Percentiles rank a stretch among this genome's conserved stretches.
Evolutionary conservation across 345 rosid species (phyloP).

Genomic region (Citrus cavaleriei): DNA sequence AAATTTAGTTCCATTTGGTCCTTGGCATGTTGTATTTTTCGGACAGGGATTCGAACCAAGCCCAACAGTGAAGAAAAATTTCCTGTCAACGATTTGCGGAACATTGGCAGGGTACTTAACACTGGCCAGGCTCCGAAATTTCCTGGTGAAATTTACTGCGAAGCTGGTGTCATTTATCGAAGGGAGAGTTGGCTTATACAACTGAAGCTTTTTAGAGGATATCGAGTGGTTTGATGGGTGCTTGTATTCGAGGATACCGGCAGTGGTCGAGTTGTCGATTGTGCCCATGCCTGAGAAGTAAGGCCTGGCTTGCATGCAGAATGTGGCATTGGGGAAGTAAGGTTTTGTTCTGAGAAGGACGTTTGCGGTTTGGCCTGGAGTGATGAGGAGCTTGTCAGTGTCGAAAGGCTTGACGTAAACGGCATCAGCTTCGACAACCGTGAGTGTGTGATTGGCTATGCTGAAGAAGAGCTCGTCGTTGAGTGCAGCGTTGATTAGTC

Average conservation of each 20-base stretch:
- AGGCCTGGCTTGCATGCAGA: slow-evolving; percentile 44
- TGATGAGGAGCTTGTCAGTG: slow-evolving; percentile 19
- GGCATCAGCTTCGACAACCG: slow-evolving; percentile 42
- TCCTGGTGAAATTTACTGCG: slow-evolving; percentile 28
- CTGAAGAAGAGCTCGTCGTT: slow-evolving; percentile 57
- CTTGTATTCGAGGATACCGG: slow-evolving; percentile 41
- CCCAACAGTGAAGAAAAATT: slow-evolving; percentile 41
- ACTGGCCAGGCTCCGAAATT: slow-evolving; percentile 38
- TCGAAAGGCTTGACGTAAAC: slow-evolving; percentile 38
- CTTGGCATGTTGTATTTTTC: slow-evolving; percentile 37
- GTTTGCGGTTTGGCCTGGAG: slow-evolving; percentile 51
- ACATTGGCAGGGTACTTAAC: slow-evolving; percentile 41
- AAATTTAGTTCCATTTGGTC: slow-evolving; percentile 41
- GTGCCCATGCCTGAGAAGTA: slow-evolving; percentile 34
- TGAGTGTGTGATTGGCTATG: slow-evolving; percentile 43
- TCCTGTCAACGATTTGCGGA: slow-evolving; percentile 28
- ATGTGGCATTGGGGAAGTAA: slow-evolving; percentile 32
- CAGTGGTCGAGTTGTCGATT: slow-evolving; percentile 41
- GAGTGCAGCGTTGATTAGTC: slow-evolving; percentile 56
- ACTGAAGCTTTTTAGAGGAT: slow-evolving; percentile 18
- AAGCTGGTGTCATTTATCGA: slow-evolving; percentile 27
- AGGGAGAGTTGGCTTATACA: slow-evolving; percentile 39
- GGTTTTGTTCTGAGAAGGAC: slow-evolving; percentile 41
- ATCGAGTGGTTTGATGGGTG: slow-evolving; percentile 13
- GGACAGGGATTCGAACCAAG: slow-evolving; percentile 43